Evolutionary conservation across 1,284 basidiomycete species (phyloP), one percentile per base, ranked within the genome.

Genomic region (Lignosus rhinocerotis): DNA sequence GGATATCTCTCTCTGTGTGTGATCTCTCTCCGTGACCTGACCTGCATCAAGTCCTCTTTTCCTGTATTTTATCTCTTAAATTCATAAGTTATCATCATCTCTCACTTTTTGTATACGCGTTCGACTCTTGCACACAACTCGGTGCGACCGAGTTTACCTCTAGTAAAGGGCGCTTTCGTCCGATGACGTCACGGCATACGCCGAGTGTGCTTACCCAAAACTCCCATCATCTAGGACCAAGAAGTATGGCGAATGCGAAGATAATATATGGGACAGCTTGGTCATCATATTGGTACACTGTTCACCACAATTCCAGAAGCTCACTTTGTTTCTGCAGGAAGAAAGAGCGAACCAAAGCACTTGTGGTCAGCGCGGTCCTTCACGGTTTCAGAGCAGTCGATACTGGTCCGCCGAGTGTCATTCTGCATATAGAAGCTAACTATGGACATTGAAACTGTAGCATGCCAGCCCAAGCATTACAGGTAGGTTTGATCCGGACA

Each of bases 371-470:
- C 52, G 92, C 92, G 2, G 82, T 93, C 47, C 73, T 87, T 48
- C 80, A 84, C 59, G 92, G 92, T 2, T 93, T 93, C 70, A 76
- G 85, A 49, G 90, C 87, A 2, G 84, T 93, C 43, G 92, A 94
- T 67, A 93, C 91, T 68, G 84, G 88, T 85, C 61, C 53, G 80
- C 62, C 3, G 25, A 25, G 9, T 16, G 51, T 46, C 52, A 41
- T 7, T 38, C 17, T 38, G 33, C 41, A 21, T 30, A 45, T 16
- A 10, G 34, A 34, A 48, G 19, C 19, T 47, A 38, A 62, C 60
- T 50, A 44, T 56, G 9, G 10, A 52, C 45, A 48, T 14, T 42
- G 71, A 59, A 25, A n/a, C 31, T n/a, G 70, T 72, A 78, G 91
- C 92, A 19, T 88, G 89, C 64, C 92, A 93, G 66, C 82, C 79